Evolutionary conservation across 2,329 filamentous ascomycete genomes (phyloP).

Genomic region (Calonectria hongkongensis): DNA sequence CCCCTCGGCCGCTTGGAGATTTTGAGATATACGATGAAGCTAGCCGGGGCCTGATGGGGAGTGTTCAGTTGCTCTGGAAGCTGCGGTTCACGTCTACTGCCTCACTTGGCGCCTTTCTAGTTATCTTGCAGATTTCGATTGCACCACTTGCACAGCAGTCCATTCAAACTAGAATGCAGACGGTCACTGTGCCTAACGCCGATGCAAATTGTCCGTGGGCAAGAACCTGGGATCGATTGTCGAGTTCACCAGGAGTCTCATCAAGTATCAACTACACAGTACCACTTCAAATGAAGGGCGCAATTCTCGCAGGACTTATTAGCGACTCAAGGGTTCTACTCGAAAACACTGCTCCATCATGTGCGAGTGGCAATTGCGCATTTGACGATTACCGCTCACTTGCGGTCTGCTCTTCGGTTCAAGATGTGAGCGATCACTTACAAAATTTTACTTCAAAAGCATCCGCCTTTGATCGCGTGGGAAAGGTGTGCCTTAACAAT

Average conservation of each 20-base stretch:
- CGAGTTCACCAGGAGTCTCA: neutral
- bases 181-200: too few species aligned
- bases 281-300: neutral
- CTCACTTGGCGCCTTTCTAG: neutral
- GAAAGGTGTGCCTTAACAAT: neutral
- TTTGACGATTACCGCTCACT: neutral
- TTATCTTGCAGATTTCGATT: neutral
- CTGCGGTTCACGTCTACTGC: too few species aligned
- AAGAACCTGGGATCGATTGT: slow-evolving; percentile 1
- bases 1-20: neutral
- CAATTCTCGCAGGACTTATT: slow-evolving; percentile 1
- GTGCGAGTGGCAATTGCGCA: neutral
- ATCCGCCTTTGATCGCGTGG: neutral
- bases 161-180: neutral
- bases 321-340: neutral
- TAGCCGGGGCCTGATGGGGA: neutral
- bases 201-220: neutral
- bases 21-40: slow-evolving; percentile 10
- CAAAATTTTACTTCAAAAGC: neutral
- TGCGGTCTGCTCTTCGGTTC: neutral
- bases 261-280: slow-evolving; percentile 1
- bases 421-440: neutral
- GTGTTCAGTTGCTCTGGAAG: slow-evolving; percentile 6
- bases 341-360: neutral
- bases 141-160: slow-evolving; percentile 7